These are phyloP conservation scores for Trichoderma breve DNA, from an alignment of 2,329 filamentous ascomycete genomes.

Conservation along the genomic window DNA sequence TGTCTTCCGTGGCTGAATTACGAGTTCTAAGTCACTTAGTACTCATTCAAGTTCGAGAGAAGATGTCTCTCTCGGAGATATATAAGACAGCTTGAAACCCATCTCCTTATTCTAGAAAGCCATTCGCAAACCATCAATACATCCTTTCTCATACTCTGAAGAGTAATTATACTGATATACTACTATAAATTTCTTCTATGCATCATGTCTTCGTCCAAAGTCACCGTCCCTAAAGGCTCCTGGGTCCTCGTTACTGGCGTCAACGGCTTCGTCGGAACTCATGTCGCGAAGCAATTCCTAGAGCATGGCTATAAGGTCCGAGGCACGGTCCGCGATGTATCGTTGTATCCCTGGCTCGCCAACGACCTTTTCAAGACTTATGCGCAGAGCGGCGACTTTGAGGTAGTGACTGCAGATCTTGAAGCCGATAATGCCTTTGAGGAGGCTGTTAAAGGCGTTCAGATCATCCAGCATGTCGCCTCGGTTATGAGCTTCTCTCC, in stretches of 20 bases:
- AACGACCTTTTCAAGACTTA: neutral
- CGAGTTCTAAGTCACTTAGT: neutral
- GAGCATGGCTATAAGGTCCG: slow-evolving; percentile 41
- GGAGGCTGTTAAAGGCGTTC: neutral
- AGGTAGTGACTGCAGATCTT: neutral
- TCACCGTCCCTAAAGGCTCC: slow-evolving; percentile 24
- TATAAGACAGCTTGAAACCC: neutral
- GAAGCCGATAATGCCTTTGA: neutral
- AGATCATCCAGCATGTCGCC: neutral
- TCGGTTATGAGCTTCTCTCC: neutral
- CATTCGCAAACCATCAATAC: neutral
- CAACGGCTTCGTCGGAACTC: slow-evolving; percentile 43
- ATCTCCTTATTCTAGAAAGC: neutral
- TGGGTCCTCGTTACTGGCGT: slow-evolving; percentile 44
- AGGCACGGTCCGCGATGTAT: slow-evolving; percentile 43
- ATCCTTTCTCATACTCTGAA: neutral
- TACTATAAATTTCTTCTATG: neutral
- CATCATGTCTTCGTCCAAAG: neutral
- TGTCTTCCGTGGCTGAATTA: neutral
- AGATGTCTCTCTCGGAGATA: neutral
- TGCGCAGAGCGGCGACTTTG: neutral
- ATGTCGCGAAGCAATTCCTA: slow-evolving; percentile 40
- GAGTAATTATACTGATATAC: neutral
- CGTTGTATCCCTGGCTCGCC: neutral
- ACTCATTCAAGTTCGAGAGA: neutral